Base-by-base conservation (phyloP, 2,329 filamentous ascomycete species). In the Microascus cirrosus region DNA sequence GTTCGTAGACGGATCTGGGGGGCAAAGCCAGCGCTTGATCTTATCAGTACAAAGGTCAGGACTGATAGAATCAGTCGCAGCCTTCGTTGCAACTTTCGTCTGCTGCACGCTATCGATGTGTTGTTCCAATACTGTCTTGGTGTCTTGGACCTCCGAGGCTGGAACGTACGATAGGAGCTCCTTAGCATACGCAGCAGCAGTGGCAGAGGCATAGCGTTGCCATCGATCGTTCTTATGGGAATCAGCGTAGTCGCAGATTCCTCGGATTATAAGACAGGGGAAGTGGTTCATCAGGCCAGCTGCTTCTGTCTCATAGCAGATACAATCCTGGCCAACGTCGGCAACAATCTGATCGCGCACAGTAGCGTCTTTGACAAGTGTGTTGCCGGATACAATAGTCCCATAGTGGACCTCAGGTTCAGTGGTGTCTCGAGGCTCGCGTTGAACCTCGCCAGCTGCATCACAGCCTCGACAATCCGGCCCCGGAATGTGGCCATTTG, bases 171-270 rank as follows among this genome's bases (percentile, higher is more conserved):
- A 2, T 1, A 68, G 32, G 3, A 68, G 59, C 22, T 67, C 63
- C 56, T 62, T 68, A 0, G 65, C 62, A 57, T 66, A 70, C 22
- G 63, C 67, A 7, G 68, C 68, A 10, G 68, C 67, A 20, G 61
- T 59, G 52, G 67, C 65, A 2, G 68, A 63, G 7, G 68, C 64
- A 61, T 66, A 70, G 4, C 62, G 59, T 52, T 69, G 68, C 68
- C 66, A 71, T 1, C 56, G 34, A 8, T 68, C 63, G n/a, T n/a
- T n/a, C n/a, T n/a, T n/a, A n/a, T n/a, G n/a, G n/a, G n/a, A n/a
- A n/a, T n/a, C n/a, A n/a, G n/a, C n/a, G n/a, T n/a, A n/a, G n/a
- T n/a, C n/a, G n/a, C n/a, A n/a, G n/a, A n/a, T n/a, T n/a, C n/a
- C n/a, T n/a, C n/a, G n/a, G n/a, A n/a, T n/a, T n/a, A n/a, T n/a